These are phyloP conservation scores for Tuber microsphaerosporum DNA, from an alignment of 495 filamentous ascomycete genomes.

Conservation along the genomic window DNA sequence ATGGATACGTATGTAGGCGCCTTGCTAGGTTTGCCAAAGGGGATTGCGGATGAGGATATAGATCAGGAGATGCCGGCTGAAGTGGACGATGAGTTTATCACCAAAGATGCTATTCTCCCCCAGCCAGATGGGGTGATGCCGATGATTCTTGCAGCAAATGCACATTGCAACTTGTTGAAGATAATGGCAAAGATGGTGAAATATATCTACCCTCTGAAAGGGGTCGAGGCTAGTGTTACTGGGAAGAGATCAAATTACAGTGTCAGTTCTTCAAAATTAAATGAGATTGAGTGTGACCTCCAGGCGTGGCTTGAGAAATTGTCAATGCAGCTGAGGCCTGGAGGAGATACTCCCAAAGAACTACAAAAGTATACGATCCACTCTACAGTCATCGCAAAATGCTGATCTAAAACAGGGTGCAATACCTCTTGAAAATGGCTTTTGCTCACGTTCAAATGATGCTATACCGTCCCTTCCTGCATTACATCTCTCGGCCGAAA, in stretches of 20 bases:
- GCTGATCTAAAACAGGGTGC: constrained; percentile 54
- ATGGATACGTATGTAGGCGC: constrained; percentile 93
- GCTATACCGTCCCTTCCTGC: constrained; percentile 88
- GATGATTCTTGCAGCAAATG: constrained; percentile 72
- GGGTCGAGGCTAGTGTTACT: constrained; percentile 53
- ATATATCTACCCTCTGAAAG: constrained; percentile 83
- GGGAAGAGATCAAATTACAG: constrained; percentile 54
- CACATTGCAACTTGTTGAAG: constrained; percentile 68
- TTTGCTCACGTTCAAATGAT: constrained; percentile 92
- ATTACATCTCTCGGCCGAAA: constrained; percentile 73
- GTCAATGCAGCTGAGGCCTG: constrained; percentile 65
- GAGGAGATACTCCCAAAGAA: constrained; percentile 63
- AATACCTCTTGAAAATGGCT: constrained; percentile 77
- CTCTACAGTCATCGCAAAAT: constrained; percentile 11
- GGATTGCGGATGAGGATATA: constrained; percentile 80
- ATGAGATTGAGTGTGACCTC: constrained; percentile 83
- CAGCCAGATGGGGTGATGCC: constrained; percentile 71
- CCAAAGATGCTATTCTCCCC: constrained; percentile 60
- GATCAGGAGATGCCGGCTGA: constrained; percentile 80
- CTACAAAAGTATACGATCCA: constrained; percentile 60
- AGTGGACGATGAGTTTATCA: constrained; percentile 90
- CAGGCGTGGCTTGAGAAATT: constrained; percentile 75
- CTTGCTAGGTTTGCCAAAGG: constrained; percentile 74
- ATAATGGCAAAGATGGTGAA: constrained; percentile 80
- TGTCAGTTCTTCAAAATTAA: constrained; percentile 79